Conservation (phyloP, 768 basidiomycete species). For the Podaxis rugospora region DNA sequence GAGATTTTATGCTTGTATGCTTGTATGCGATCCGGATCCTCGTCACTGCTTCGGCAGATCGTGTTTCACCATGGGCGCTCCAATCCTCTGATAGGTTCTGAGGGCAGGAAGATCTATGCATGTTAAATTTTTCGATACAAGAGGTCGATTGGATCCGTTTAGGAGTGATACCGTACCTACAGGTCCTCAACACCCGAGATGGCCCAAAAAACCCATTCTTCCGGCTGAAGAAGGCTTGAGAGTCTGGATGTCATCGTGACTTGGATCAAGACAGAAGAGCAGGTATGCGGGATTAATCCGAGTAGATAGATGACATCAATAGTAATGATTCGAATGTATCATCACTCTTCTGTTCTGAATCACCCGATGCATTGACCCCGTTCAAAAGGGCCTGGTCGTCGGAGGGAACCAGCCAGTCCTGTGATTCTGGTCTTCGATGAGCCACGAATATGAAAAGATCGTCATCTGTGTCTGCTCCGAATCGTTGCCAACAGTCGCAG, state of each 20-base stretch:
- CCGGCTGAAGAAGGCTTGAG: no score
- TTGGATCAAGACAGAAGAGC: neutral
- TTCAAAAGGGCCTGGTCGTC: slow-evolving; percentile 51
- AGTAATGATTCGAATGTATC: slow-evolving; percentile 72
- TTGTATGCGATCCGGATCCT: slow-evolving; percentile 35
- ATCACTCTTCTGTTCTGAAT: slow-evolving; percentile 44
- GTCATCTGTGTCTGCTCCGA: slow-evolving; percentile 38
- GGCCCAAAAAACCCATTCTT: no score
- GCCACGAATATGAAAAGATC: slow-evolving; percentile 61
- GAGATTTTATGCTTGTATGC: slow-evolving; percentile 18
- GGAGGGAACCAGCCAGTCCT: slow-evolving; percentile 48
- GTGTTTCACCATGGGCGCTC: slow-evolving; percentile 40
- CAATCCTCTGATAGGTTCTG: slow-evolving; percentile 43
- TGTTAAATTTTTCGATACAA: no score
- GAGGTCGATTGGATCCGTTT: no score
- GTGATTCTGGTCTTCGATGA: slow-evolving; percentile 50
- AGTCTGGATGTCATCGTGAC: no score
- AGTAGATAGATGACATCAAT: slow-evolving; percentile 33
- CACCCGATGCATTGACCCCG: slow-evolving; percentile 51
- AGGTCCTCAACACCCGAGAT: no score
- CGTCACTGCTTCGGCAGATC: slow-evolving; percentile 43
- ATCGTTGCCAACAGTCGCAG: slow-evolving; percentile 32
- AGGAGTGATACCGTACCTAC: no score
- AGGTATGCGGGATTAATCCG: slow-evolving; percentile 5
- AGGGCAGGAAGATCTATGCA: slow-evolving; percentile 41